Conservation (phyloP, 225 moss, liverwort and hornwort species). For the Sphagnum tenellum region DNA sequence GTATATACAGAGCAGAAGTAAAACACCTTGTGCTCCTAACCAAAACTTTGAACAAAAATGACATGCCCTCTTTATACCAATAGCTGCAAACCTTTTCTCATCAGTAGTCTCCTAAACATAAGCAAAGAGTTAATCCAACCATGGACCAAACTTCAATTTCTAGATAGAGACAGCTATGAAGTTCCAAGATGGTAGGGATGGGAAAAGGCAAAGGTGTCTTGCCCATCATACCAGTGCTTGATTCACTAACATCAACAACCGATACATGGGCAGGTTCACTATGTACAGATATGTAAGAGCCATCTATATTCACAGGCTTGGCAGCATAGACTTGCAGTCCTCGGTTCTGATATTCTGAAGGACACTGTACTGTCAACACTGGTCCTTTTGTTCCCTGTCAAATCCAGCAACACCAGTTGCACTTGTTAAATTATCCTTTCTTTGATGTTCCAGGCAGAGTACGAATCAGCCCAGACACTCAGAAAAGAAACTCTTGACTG, state of each 20-base stretch:
- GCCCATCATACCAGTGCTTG: too few species aligned
- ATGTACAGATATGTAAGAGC: slow-evolving; percentile 24
- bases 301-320: slow-evolving; percentile 21
- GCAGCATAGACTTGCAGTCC: slow-evolving; percentile 28
- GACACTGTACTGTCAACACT: slow-evolving; percentile 27
- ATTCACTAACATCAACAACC: slow-evolving; percentile 5
- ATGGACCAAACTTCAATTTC: too few species aligned
- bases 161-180: not conserved
- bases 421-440: too few species aligned
- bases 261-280: slow-evolving; percentile 21
- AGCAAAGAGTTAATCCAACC: too few species aligned
- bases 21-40: not conserved
- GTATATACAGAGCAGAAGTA: not conserved
- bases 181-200: slow-evolving; percentile 16
- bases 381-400: slow-evolving; percentile 23
- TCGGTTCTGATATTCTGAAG: slow-evolving; percentile 16
- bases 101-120: not conserved
- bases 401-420: not conserved
- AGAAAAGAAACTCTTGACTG: too few species aligned
- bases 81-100: not conserved
- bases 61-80: not conserved
- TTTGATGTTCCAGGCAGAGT: not conserved
- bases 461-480: not conserved
- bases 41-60: not conserved
- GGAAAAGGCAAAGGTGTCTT: not conserved